Evolutionary conservation across 1,284 basidiomycete species (phyloP).

Genomic region (Rhodofomes roseus): DNA sequence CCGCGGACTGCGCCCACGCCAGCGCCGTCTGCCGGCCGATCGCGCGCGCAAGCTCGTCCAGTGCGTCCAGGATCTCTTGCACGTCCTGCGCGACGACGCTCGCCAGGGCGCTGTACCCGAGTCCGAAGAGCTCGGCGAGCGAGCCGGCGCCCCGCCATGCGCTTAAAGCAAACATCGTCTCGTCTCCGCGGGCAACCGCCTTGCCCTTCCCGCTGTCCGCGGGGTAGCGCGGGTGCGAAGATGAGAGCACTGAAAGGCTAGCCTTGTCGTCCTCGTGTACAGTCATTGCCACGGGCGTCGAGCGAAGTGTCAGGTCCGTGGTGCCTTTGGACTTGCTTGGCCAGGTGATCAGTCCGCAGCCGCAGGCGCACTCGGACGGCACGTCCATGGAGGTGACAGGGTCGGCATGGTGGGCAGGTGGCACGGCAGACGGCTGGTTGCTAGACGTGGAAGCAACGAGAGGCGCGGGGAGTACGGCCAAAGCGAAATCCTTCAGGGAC

Average conservation of each 20-base stretch:
- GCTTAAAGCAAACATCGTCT: slow-evolving; percentile 36
- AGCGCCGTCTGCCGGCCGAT: slow-evolving; percentile 38
- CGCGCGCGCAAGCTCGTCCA: slow-evolving; percentile 54
- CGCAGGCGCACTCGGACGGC: slow-evolving; percentile 26
- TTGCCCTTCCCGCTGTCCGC: slow-evolving; percentile 18
- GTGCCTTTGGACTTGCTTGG: slow-evolving; percentile 30
- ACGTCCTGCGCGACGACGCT: slow-evolving; percentile 45
- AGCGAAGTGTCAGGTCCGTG: slow-evolving; percentile 39
- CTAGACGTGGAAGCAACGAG: slow-evolving; percentile 31
- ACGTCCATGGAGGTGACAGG: slow-evolving; percentile 5
- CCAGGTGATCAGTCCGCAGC: slow-evolving; percentile 29
- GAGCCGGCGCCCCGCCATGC: slow-evolving; percentile 44
- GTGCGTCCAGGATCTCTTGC: slow-evolving; percentile 54
- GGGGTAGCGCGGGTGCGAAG: slow-evolving; percentile 2
- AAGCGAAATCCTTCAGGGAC: slow-evolving; percentile 49
- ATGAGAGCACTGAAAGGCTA: slow-evolving; percentile 23
- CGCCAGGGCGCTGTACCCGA: slow-evolving; percentile 33
- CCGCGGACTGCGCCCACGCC: slow-evolving; percentile 40
- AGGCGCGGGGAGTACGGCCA: slow-evolving; percentile 50
- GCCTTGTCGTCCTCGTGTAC: slow-evolving; percentile 19
- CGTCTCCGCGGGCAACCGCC: slow-evolving; percentile 21
- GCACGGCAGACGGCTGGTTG: slow-evolving; percentile 5
- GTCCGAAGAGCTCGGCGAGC: slow-evolving; percentile 49
- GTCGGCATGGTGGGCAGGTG: not conserved
- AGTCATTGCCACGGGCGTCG: slow-evolving; percentile 27